phyloP scores from a whole-genome alignment of 306 rosid genomes.

The Morella rubra region DNA sequence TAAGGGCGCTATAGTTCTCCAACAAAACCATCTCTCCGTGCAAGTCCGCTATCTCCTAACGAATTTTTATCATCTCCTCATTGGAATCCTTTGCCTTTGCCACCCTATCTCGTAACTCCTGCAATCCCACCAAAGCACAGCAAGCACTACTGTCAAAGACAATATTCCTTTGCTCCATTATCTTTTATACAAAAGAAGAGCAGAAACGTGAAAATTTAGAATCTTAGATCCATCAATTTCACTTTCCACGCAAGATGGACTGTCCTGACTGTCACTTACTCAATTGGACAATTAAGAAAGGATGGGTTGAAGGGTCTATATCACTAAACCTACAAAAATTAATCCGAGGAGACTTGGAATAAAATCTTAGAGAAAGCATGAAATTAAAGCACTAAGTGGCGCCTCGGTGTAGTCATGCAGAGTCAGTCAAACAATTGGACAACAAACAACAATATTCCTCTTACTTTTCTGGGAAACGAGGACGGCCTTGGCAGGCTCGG shows the following conservation, averaged over 20 bases:
- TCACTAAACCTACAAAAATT: no score
- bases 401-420: background rate
- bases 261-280: background rate
- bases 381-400: no score
- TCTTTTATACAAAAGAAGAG: background rate
- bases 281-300: background rate
- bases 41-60: slow-evolving; percentile 91
- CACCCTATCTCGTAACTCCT: slow-evolving; percentile 94
- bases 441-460: background rate
- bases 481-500: no score
- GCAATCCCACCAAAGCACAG: slow-evolving; percentile 38
- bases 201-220: background rate
- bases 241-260: background rate
- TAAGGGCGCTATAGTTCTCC: slow-evolving; percentile 95
- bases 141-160: slow-evolving; percentile 8
- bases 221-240: background rate
- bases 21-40: slow-evolving; percentile 98
- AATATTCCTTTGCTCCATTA: background rate
- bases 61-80: slow-evolving; percentile 74
- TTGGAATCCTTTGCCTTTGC: slow-evolving; percentile 62
- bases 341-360: no score
- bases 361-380: no score
- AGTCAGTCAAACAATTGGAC: background rate
- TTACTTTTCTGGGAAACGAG: no score
- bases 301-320: no score